Percentiles rank a stretch among this genome's conserved stretches.
These are phyloP conservation scores for Botrytis porri DNA, from an alignment of 2,329 filamentous ascomycete species.

Conservation along the genomic window DNA sequence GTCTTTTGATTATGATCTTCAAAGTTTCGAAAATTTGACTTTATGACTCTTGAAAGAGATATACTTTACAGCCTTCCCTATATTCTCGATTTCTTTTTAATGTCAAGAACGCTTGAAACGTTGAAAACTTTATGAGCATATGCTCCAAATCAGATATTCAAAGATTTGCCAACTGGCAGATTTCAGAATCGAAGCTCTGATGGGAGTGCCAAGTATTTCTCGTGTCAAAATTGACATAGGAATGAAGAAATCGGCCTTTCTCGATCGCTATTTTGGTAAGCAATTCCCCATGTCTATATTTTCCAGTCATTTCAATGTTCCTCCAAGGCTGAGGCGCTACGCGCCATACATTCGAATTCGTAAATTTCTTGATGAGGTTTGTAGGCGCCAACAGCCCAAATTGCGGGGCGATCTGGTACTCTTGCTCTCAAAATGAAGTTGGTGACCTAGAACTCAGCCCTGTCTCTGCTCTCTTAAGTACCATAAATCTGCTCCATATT, in stretches of 20 bases:
- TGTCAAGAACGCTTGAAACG: too few species aligned
- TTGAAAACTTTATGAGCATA: neutral
- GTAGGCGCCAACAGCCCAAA: neutral
- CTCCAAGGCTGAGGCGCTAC: conserved; percentile 1
- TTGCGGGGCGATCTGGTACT: neutral
- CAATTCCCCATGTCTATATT: neutral
- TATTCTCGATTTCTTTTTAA: neutral
- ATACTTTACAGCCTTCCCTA: neutral
- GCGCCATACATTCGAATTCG: neutral
- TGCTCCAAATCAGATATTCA: neutral
- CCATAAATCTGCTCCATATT: conserved; percentile 9
- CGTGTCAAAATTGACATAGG: neutral
- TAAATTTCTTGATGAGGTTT: neutral
- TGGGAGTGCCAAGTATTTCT: neutral
- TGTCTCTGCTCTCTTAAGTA: neutral
- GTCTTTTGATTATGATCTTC: neutral
- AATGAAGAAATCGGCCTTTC: neutral
- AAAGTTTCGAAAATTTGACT: neutral
- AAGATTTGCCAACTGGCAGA: neutral
- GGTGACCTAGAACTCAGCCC: neutral
- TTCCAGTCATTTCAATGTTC: neutral
- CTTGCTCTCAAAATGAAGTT: neutral
- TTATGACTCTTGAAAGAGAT: neutral
- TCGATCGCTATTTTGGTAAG: neutral
- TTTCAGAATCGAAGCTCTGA: neutral